Percentiles rank a stretch among this genome's conserved stretches.
These are phyloP conservation scores for Neurospora pannonica DNA, from an alignment of 495 filamentous ascomycete genomes.

Conservation along the genomic window DNA sequence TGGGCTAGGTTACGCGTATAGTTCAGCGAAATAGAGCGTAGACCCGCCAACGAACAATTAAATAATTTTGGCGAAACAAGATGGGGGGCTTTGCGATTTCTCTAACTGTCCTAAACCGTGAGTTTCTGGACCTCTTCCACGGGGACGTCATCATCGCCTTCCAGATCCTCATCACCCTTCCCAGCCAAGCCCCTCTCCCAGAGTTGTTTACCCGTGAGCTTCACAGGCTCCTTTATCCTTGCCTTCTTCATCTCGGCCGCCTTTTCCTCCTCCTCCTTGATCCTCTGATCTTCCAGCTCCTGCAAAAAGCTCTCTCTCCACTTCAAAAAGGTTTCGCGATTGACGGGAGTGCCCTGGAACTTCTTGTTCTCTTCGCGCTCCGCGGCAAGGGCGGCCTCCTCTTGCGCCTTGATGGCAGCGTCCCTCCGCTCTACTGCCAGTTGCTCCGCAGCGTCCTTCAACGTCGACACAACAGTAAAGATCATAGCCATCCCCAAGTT, in stretches of 20 bases:
- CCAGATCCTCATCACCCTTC: conserved; percentile 66
- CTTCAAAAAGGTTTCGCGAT: conserved; percentile 65
- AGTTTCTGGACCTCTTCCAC: conserved; percentile 56
- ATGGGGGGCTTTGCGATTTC: not conserved
- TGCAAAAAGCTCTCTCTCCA: conserved; percentile 73
- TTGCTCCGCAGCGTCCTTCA: conserved; percentile 82
- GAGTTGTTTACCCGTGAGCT: conserved; percentile 69
- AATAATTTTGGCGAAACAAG: not conserved
- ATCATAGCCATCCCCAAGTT: conserved; percentile 98
- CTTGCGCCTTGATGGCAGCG: conserved; percentile 50
- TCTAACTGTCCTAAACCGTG: conserved; percentile 40
- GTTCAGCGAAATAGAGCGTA: not conserved
- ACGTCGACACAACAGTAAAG: conserved; percentile 73
- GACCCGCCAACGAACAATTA: not conserved
- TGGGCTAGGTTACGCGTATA: not conserved
- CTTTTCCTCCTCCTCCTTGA: conserved; percentile 55
- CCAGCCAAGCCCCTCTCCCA: conserved; percentile 77
- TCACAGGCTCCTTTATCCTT: conserved; percentile 48
- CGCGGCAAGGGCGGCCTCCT: conserved; percentile 54
- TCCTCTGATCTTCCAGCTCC: conserved; percentile 66
- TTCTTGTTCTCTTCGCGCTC: conserved; percentile 94
- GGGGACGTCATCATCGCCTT: conserved; percentile 37
- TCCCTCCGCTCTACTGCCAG: conserved; percentile 60
- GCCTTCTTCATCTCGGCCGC: conserved; percentile 71
- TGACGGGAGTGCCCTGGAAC: conserved; percentile 88